Percentiles rank a stretch among this genome's conserved stretches.
These are phyloP conservation scores for Aspergillus homomorphus DNA, from an alignment of 495 filamentous ascomycete genomes.

Conservation along the genomic window DNA sequence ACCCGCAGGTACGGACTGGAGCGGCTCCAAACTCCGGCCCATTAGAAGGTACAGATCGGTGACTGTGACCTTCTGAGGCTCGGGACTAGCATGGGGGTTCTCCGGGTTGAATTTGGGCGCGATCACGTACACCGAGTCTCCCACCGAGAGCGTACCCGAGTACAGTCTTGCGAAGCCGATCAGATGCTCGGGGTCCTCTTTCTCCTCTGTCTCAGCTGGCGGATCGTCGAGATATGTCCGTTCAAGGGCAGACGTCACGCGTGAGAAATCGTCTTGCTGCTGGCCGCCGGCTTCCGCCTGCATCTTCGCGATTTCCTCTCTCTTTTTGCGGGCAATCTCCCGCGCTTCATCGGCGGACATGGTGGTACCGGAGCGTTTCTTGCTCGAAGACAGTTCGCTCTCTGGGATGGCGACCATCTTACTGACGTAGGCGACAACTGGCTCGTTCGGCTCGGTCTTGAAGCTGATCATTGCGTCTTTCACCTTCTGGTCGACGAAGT, in stretches of 20 bases:
- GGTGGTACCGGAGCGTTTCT: conserved; percentile 55
- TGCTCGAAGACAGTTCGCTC: conserved; percentile 82
- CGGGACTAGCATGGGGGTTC: conserved; percentile 68
- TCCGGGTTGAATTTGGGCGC: conserved; percentile 88
- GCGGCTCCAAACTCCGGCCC: conserved; percentile 82
- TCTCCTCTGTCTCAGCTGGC: conserved; percentile 42
- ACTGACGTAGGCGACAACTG: conserved; percentile 92
- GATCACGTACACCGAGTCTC: conserved; percentile 86
- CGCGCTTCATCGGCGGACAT: conserved; percentile 87
- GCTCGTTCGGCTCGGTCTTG: conserved; percentile 62
- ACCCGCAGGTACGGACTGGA: conserved; percentile 83
- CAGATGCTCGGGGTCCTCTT: conserved; percentile 74
- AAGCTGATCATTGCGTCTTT: conserved; percentile 80
- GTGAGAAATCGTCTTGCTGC: conserved; percentile 37
- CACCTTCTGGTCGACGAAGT: conserved; percentile 62
- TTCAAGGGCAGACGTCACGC: conserved; percentile 47
- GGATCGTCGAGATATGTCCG: conserved; percentile 36
- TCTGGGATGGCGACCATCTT: conserved; percentile 97
- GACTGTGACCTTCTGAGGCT: conserved; percentile 79
- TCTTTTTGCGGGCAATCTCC: conserved; percentile 81
- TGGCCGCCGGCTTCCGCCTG: conserved; percentile 56
- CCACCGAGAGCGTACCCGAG: conserved; percentile 84
- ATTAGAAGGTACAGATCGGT: conserved; percentile 93
- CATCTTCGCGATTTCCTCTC: conserved; percentile 77
- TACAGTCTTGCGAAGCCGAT: conserved; percentile 94